phyloP scores from a whole-genome alignment of 108 stramenopile species.

The Pseudonitzschia pungens region DNA sequence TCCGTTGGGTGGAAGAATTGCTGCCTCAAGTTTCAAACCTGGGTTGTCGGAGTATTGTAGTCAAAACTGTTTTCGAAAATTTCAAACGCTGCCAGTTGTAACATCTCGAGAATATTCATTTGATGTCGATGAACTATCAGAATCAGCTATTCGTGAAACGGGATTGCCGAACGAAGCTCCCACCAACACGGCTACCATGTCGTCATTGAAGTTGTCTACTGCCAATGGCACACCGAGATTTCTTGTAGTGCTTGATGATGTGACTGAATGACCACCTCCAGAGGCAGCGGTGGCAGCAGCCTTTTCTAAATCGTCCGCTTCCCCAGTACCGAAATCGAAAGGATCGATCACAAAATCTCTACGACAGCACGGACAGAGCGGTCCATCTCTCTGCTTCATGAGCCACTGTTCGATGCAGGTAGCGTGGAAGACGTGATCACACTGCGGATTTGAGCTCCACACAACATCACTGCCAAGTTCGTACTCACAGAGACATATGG shows the following conservation, averaged over 20 bases:
- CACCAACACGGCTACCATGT: neutral
- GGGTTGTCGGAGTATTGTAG: no score
- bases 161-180: neutral
- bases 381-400: constrained; percentile 52
- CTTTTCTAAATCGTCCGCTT: constrained; percentile 14
- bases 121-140: neutral
- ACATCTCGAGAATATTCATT: no score
- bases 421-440: constrained; percentile 73
- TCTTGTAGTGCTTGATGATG: neutral
- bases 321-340: constrained; percentile 31
- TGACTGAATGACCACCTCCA: neutral
- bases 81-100: no score
- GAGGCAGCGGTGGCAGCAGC: neutral
- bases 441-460: constrained; percentile 68
- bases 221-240: neutral
- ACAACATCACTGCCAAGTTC: constrained; percentile 56
- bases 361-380: constrained; percentile 82
- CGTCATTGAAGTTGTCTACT: neutral
- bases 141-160: neutral
- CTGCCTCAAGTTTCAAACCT: no score
- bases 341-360: constrained; percentile 74
- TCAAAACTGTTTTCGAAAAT: no score
- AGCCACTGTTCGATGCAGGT: constrained; percentile 83
- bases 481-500: constrained; percentile 73
- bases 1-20: no score